Percentiles rank a stretch among this genome's conserved stretches.
Evolutionary conservation across 2,329 filamentous ascomycete species (phyloP).

Genomic region (Trichothecium sympodiale): DNA sequence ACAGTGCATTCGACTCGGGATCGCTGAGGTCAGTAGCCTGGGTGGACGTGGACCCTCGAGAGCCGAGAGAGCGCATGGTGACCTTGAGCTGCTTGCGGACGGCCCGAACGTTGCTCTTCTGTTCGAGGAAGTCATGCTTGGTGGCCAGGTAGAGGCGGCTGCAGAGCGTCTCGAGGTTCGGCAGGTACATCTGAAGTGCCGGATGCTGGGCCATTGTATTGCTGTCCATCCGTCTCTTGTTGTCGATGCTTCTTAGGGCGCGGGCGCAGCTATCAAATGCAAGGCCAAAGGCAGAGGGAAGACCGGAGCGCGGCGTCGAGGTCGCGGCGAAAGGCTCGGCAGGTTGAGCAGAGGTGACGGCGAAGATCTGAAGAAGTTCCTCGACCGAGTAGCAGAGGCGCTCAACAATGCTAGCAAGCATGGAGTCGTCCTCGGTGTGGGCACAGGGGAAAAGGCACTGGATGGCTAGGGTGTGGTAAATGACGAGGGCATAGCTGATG

Average conservation of each 20-base stretch:
- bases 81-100: conserved; percentile 18
- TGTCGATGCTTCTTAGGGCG: conserved; percentile 14
- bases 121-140: conserved; percentile 16
- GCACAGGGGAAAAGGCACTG: conserved; percentile 21
- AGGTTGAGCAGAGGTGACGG: conserved; percentile 10
- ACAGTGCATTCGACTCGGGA: background rate
- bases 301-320: conserved; percentile 11
- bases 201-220: conserved; percentile 10
- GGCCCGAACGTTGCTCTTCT: conserved; percentile 11
- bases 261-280: conserved; percentile 20
- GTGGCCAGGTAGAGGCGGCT: conserved; percentile 14
- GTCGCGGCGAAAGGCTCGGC: conserved; percentile 9
- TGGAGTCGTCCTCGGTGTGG: conserved; percentile 9
- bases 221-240: conserved; percentile 7
- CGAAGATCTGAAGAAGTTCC: conserved; percentile 16
- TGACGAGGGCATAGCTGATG: conserved; percentile 14
- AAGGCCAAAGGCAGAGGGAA: conserved; percentile 17
- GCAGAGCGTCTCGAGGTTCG: conserved; percentile 13
- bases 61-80: conserved; percentile 12
- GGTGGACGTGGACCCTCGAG: background rate
- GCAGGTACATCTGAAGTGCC: conserved; percentile 12
- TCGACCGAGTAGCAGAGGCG: conserved; percentile 16
- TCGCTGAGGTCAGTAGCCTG: conserved; percentile 2
- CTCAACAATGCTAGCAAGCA: conserved; percentile 14
- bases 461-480: conserved; percentile 22